phyloP scores from a whole-genome alignment of 495 filamentous ascomycete species.

The Penicillium chermesinum region DNA sequence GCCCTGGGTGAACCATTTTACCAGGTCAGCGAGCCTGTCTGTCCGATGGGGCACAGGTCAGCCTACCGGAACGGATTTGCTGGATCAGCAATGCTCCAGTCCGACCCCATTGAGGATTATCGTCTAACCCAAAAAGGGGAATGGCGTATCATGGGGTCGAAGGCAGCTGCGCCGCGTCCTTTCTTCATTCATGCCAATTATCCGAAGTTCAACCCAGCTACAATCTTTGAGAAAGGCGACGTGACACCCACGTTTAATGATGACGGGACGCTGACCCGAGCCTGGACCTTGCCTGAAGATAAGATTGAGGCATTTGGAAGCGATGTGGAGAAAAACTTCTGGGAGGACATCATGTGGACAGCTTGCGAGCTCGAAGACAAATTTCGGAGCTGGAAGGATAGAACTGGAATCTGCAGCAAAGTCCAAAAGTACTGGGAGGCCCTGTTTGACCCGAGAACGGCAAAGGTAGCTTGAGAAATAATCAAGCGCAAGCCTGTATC shows the following conservation, averaged over 20 bases:
- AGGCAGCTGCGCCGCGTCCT: conserved; percentile 15
- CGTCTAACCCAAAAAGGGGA: conserved; percentile 18
- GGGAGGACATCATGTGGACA: conserved; percentile 41
- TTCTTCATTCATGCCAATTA: conserved; percentile 43
- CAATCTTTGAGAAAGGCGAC: conserved; percentile 31
- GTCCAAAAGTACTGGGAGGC: neutral
- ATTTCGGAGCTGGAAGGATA: conserved; percentile 29
- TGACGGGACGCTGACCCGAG: conserved; percentile 33
- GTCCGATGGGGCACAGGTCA: conserved; percentile 11
- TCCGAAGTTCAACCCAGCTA: conserved; percentile 47
- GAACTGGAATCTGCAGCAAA: conserved; percentile 19
- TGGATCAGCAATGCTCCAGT: conserved; percentile 36
- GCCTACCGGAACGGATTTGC: conserved; percentile 5
- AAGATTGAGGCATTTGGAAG: conserved; percentile 30
- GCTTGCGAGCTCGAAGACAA: conserved; percentile 38
- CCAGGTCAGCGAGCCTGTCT: conserved; percentile 60
- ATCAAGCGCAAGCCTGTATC: no score
- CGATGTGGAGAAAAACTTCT: conserved; percentile 47
- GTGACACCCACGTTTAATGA: conserved; percentile 32
- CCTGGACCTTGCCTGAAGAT: conserved; percentile 16
- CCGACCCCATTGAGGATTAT: conserved; percentile 38
- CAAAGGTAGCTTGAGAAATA: neutral
- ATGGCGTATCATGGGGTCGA: conserved; percentile 19
- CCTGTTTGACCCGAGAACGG: neutral
- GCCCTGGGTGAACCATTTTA: conserved; percentile 42